Conservation (phyloP, 176 grass and related monocot genomes). For the Avena eriantha region DNA sequence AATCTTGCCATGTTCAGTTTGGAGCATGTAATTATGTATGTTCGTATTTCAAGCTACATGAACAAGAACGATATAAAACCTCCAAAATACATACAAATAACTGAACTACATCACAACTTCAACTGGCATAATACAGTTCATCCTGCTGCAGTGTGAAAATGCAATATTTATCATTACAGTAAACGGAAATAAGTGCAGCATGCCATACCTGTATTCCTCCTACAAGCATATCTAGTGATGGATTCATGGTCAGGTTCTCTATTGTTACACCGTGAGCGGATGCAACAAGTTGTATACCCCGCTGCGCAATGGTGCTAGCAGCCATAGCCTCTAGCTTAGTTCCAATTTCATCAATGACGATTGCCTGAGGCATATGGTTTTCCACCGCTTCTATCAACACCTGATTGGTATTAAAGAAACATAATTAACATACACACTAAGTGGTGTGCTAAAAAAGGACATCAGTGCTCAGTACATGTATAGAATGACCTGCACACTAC, state of each 20-base stretch:
- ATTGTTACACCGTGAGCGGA: conserved; percentile 91
- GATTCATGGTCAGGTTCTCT: conserved; percentile 91
- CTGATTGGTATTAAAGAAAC: conserved; percentile 44
- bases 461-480: background rate
- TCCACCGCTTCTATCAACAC: conserved; percentile 97
- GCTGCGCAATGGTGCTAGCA: conserved; percentile 93
- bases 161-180: background rate
- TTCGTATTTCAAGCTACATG: background rate
- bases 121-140: background rate
- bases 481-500: background rate
- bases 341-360: conserved; percentile 97
- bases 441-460: background rate
- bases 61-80: background rate
- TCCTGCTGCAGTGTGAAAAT: conserved; percentile 2
- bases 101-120: background rate
- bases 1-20: background rate
- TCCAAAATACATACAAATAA: background rate
- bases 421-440: background rate
- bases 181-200: background rate
- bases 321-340: conserved; percentile 88
- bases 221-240: conserved; percentile 87
- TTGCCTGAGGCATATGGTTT: conserved; percentile 96
- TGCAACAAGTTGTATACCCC: conserved; percentile 91
- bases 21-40: background rate
- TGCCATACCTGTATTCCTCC: conserved; percentile 78